Evolutionary conservation across 1,139 yeast species (phyloP).

Genomic region (Yamadazyma mexicana): DNA sequence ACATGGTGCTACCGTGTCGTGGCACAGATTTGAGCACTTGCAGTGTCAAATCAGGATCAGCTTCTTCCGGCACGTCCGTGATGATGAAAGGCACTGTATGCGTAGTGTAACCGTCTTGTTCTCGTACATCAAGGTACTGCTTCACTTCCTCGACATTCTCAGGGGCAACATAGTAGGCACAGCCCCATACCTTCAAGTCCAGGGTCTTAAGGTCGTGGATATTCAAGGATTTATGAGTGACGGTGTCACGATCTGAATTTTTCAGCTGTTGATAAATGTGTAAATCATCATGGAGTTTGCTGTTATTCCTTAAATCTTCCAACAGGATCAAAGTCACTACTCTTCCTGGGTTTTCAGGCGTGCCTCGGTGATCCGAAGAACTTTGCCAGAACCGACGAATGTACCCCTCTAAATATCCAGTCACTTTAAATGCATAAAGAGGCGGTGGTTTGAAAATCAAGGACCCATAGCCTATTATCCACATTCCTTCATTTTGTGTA

Average conservation of each 20-base stretch:
- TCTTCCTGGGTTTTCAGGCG: constrained; percentile 80
- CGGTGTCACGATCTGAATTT: background rate
- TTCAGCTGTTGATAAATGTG: constrained; percentile 35
- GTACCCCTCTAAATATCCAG: constrained; percentile 76
- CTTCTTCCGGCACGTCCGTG: constrained; percentile 26
- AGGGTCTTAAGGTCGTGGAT: constrained; percentile 29
- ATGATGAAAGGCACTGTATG: constrained; percentile 69
- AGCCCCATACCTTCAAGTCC: constrained; percentile 70
- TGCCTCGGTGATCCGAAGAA: constrained; percentile 87
- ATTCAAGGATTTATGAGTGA: constrained; percentile 13
- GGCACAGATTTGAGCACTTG: constrained; percentile 17
- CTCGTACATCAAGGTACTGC: constrained; percentile 74
- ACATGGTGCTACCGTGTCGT: constrained; percentile 32
- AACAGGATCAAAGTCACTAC: constrained; percentile 77
- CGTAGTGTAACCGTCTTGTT: constrained; percentile 82
- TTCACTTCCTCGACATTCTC: constrained; percentile 60
- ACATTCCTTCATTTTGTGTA: constrained; percentile 37
- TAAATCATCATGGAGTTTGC: constrained; percentile 47
- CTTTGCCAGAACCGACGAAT: constrained; percentile 90
- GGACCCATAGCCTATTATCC: constrained; percentile 93
- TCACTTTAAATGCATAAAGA: constrained; percentile 54
- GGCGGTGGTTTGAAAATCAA: constrained; percentile 92
- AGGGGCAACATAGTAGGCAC: constrained; percentile 77
- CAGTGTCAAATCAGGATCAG: constrained; percentile 10
- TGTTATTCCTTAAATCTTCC: constrained; percentile 46